phyloP scores from a whole-genome alignment of 352 stramenopile species.

The Thalassiosira exigua region DNA sequence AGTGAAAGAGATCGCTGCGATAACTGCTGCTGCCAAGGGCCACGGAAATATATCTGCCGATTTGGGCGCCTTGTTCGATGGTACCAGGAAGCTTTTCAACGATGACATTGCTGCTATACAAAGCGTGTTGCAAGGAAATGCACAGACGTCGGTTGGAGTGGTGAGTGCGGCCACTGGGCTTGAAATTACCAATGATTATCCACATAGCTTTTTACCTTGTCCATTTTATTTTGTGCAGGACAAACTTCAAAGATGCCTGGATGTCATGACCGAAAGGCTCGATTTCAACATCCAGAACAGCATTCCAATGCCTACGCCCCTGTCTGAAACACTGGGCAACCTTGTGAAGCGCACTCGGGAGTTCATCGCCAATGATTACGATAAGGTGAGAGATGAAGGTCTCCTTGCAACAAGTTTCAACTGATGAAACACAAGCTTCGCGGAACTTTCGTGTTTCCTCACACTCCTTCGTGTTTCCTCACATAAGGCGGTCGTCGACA shows the following conservation, averaged over 20 bases:
- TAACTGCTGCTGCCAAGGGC: conserved; percentile 63
- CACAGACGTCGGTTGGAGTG: conserved; percentile 74
- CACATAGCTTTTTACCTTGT: too few species aligned
- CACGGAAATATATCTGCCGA: conserved; percentile 72
- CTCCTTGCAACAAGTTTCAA: too few species aligned
- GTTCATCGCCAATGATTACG: conserved; percentile 87
- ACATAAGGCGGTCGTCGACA: too few species aligned
- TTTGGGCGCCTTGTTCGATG: conserved; percentile 72
- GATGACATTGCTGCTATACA: conserved; percentile 84
- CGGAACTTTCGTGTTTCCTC: too few species aligned
- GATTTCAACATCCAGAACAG: conserved; percentile 91
- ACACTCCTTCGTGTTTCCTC: too few species aligned
- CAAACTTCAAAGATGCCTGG: conserved; percentile 85
- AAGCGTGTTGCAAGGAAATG: conserved; percentile 75
- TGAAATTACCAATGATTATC: too few species aligned
- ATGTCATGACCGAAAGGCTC: conserved; percentile 89
- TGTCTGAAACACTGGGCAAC: conserved; percentile 87
- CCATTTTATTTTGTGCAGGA: too few species aligned
- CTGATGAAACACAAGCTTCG: too few species aligned
- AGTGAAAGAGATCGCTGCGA: conserved; percentile 82
- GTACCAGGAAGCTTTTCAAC: conserved; percentile 77
- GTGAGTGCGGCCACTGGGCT: too few species aligned
- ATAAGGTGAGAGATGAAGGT: too few species aligned
- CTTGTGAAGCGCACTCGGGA: conserved; percentile 82
- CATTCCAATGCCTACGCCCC: conserved; percentile 83